phyloP scores from a whole-genome alignment of 257 asterid species.

The Hygrophila difformis region DNA sequence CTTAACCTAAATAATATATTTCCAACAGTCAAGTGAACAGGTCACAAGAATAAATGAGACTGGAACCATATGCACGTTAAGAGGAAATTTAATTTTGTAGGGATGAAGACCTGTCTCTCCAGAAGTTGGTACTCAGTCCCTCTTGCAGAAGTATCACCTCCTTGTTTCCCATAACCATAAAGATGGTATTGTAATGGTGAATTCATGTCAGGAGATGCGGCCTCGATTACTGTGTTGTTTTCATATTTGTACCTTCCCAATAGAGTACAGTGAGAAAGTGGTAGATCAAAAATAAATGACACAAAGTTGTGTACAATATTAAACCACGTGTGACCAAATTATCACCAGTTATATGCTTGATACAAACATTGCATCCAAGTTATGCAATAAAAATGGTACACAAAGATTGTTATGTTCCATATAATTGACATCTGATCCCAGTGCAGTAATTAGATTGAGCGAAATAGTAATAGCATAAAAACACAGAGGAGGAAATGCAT shows the following conservation, averaged over 20 bases:
- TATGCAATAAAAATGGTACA: too few relatives aligned
- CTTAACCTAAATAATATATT: background rate
- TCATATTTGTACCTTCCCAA: conserved; percentile 82
- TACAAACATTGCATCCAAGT: too few relatives aligned
- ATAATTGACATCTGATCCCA: background rate
- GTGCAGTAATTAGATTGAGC: conserved; percentile 3
- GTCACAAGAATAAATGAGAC: background rate
- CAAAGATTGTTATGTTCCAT: too few relatives aligned
- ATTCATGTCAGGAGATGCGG: conserved; percentile 73
- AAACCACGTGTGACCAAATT: too few relatives aligned
- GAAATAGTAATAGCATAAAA: conserved; percentile 3
- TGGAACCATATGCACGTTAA: background rate
- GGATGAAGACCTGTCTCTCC: conserved; percentile 84
- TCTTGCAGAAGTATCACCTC: conserved; percentile 69
- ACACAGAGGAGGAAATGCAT: conserved; percentile 3
- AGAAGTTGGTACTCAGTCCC: conserved; percentile 93
- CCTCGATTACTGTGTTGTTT: conserved; percentile 78
- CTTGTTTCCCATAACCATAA: conserved; percentile 81
- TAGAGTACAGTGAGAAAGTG: too few relatives aligned
- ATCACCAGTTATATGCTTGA: too few relatives aligned
- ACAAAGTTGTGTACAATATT: too few relatives aligned
- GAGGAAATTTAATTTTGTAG: background rate
- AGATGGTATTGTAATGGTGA: conserved; percentile 92
- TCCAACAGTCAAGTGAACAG: too few relatives aligned
- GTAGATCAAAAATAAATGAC: too few relatives aligned